Conservation (phyloP, 73 alveolate genomes). For the Tetrahymena elliotti region DNA sequence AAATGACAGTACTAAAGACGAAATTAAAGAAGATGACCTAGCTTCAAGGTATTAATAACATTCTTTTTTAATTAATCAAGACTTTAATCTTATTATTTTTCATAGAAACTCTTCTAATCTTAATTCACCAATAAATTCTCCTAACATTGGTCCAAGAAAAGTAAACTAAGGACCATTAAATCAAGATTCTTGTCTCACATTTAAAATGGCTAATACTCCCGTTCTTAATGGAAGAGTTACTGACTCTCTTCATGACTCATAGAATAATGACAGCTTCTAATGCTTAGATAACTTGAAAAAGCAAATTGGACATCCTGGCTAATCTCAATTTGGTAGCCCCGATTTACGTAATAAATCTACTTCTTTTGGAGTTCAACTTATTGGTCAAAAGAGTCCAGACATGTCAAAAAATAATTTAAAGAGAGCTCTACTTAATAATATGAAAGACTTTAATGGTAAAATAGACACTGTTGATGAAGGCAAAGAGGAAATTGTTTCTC, state of each 20-base stretch:
- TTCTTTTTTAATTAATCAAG: neutral
- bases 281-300: neutral
- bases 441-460: neutral
- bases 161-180: neutral
- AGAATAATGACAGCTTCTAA: neutral
- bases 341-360: neutral
- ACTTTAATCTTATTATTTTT: neutral
- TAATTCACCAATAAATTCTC: neutral
- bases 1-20: neutral
- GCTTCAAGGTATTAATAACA: neutral
- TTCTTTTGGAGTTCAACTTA: neutral
- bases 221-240: neutral
- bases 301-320: neutral
- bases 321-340: slow-evolving; percentile 1
- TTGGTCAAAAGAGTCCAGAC: neutral
- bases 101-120: neutral
- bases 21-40: neutral
- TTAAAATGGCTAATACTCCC: neutral
- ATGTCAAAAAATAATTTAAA: neutral
- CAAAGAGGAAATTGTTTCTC: neutral
- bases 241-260: neutral
- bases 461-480: neutral
- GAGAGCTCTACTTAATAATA: neutral
- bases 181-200: neutral
- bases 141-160: neutral